Evolutionary conservation across 1,139 yeast species (phyloP).

Genomic region (Wickerhamomyces sp.): DNA sequence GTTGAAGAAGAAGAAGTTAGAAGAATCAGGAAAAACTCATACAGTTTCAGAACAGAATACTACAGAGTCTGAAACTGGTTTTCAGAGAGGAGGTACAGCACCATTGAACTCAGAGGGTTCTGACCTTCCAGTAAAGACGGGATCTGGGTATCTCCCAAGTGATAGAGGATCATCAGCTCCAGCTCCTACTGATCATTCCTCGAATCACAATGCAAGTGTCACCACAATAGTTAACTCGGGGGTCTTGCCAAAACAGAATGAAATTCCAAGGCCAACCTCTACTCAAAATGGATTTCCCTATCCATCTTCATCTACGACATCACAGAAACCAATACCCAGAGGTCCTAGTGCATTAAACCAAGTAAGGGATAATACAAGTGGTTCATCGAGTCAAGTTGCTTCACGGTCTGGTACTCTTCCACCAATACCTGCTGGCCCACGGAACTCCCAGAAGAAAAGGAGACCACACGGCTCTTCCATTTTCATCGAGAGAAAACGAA

Average conservation of each 20-base stretch:
- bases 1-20: no score
- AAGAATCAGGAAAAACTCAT: no score
- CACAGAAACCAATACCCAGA: neutral
- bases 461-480: conserved; percentile 4
- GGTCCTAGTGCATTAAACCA: neutral
- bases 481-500: conserved; percentile 7
- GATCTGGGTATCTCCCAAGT: neutral
- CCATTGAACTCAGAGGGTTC: neutral
- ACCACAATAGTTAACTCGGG: no score
- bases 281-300: no score
- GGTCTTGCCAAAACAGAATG: no score
- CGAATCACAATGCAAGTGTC: neutral
- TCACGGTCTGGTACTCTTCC: conserved; percentile 10
- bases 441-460: neutral
- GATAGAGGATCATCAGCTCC: neutral
- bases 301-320: no score
- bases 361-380: neutral
- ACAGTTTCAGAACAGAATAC: no score
- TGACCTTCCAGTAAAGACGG: neutral
- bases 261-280: no score
- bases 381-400: conserved; percentile 1
- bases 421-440: conserved; percentile 4
- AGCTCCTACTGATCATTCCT: neutral
- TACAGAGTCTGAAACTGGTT: no score
- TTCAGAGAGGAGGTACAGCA: no score